Conservation (phyloP, 2,329 filamentous ascomycete genomes). For the Colletotrichum euphorbiae region DNA sequence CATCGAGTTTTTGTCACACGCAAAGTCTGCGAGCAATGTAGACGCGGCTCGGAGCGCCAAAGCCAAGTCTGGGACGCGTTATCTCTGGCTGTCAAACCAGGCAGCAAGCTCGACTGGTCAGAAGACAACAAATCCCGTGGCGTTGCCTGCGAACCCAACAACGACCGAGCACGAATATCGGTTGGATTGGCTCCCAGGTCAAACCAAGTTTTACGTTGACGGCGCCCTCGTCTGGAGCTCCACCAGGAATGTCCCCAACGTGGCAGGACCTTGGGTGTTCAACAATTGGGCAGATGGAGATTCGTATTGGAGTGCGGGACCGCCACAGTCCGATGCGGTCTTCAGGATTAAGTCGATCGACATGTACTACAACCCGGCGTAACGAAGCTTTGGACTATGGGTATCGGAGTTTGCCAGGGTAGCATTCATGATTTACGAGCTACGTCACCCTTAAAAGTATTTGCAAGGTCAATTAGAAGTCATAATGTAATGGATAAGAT, state of each 20-base stretch:
- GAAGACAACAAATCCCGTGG: slow-evolving; percentile 28
- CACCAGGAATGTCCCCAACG: slow-evolving; percentile 43
- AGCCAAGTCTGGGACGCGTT: background rate
- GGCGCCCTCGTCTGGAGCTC: slow-evolving; percentile 44
- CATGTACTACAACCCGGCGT: slow-evolving; percentile 44
- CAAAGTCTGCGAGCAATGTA: slow-evolving; percentile 41
- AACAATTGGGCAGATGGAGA: slow-evolving; percentile 49
- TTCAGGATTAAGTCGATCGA: slow-evolving; percentile 22
- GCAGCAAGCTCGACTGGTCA: background rate
- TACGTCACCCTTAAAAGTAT: too few species aligned
- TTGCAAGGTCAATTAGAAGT: too few species aligned
- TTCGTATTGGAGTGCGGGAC: slow-evolving; percentile 45
- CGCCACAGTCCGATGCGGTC: slow-evolving; percentile 43
- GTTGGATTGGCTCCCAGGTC: slow-evolving; percentile 45
- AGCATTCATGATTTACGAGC: too few species aligned
- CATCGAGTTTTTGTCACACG: slow-evolving; percentile 48
- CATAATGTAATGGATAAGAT: too few species aligned
- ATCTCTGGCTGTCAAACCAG: slow-evolving; percentile 17
- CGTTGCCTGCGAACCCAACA: slow-evolving; percentile 42
- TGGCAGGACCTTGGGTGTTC: slow-evolving; percentile 45
- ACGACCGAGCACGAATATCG: slow-evolving; percentile 47
- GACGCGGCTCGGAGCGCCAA: slow-evolving; percentile 5
- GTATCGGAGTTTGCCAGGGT: too few species aligned
- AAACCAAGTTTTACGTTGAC: slow-evolving; percentile 44
- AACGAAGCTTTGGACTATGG: too few species aligned